A percentile compares a stretch with the other conserved stretches of the same genome.
Conservation (phyloP, 2,329 filamentous ascomycete genomes). For the Dichotomopilus funicola region DNA sequence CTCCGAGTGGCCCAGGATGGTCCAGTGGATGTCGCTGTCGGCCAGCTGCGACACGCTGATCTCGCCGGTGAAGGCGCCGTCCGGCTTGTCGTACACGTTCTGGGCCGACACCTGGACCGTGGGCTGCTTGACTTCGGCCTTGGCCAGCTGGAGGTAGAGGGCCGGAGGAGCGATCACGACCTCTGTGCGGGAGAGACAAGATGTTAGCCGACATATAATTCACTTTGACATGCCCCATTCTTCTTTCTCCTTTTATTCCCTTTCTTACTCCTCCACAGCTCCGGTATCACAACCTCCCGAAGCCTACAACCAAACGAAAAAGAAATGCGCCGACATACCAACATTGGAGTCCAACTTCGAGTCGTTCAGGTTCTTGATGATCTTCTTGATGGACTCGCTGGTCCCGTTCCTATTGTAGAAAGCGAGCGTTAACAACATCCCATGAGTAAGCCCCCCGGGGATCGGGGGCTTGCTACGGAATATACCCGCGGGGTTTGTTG, state of each 20-base stretch:
- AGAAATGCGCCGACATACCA: constrained; percentile 46
- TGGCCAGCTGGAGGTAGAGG: constrained; percentile 83
- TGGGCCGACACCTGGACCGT: constrained; percentile 84
- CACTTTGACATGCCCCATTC: background rate
- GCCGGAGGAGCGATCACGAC: constrained; percentile 88
- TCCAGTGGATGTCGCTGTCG: constrained; percentile 83
- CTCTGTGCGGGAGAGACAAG: constrained; percentile 48
- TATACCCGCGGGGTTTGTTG: constrained; percentile 25
- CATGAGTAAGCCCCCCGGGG: constrained; percentile 20
- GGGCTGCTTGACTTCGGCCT: constrained; percentile 61
- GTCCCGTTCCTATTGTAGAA: constrained; percentile 73
- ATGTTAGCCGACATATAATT: background rate
- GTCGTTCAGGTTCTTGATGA: constrained; percentile 82
- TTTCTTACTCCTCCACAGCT: background rate
- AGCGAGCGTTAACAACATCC: too few relatives aligned
- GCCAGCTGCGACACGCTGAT: constrained; percentile 87
- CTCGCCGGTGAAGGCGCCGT: constrained; percentile 95
- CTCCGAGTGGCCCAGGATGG: constrained; percentile 91
- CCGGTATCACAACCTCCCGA: background rate
- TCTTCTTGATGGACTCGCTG: constrained; percentile 79
- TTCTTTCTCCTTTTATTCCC: background rate
- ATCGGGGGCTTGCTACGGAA: constrained; percentile 18
- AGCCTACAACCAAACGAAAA: too few relatives aligned
- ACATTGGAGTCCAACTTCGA: constrained; percentile 71
- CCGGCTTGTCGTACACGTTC: constrained; percentile 96